Conservation (phyloP, 352 stramenopile species). For the Phytopythium montanum region DNA sequence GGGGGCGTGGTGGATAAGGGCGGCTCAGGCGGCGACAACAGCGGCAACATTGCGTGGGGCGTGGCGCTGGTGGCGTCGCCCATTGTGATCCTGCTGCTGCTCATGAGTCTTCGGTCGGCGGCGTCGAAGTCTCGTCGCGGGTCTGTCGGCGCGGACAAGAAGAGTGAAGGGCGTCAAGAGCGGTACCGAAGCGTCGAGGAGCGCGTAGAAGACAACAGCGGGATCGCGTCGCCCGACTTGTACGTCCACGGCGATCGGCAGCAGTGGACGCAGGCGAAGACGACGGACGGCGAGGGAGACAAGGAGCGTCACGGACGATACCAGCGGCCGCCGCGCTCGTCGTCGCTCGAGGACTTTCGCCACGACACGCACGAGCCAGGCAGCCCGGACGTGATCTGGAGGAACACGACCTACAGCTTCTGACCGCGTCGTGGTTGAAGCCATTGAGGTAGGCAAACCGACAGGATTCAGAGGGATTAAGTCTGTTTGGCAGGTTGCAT, state of each 20-base stretch:
- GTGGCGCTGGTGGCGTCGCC: conserved; percentile 5
- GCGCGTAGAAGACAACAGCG: neutral
- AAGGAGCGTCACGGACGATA: neutral
- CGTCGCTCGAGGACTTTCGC: conserved; percentile 22
- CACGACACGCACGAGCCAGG: conserved; percentile 18
- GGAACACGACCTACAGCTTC: conserved; percentile 7
- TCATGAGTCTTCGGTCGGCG: neutral
- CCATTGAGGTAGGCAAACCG: neutral
- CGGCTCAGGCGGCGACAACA: neutral
- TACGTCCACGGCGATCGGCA: neutral
- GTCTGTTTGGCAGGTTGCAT: too few species aligned
- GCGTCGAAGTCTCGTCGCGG: neutral
- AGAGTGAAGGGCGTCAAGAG: neutral
- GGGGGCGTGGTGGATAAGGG: neutral
- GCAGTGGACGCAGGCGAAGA: neutral
- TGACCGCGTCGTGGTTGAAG: neutral
- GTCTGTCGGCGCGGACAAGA: neutral
- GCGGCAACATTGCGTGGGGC: conserved; percentile 4
- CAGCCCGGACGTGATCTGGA: conserved; percentile 5
- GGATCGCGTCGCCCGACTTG: neutral
- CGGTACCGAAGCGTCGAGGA: neutral
- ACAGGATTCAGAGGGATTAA: neutral
- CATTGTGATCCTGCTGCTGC: conserved; percentile 3
- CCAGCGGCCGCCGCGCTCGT: conserved; percentile 7
- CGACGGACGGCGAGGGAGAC: neutral